A percentile compares a stretch with the other conserved stretches of the same genome.
phyloP scores from a whole-genome alignment of 2,329 filamentous ascomycete genomes.

The Mycosphaerella sp. region DNA sequence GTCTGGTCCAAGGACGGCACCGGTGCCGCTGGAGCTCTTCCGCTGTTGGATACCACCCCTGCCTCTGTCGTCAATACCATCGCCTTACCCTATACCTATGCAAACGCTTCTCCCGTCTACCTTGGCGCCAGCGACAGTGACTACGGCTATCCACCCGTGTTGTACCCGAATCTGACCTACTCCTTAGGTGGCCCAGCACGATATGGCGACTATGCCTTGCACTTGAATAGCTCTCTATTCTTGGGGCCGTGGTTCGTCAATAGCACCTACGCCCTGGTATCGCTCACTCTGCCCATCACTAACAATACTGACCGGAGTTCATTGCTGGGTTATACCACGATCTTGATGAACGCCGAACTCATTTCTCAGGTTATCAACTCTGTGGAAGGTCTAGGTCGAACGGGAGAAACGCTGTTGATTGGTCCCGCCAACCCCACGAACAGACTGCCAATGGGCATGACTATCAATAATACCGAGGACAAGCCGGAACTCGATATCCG shows the following conservation, averaged over 20 bases:
- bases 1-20: conserved; percentile 65
- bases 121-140: conserved; percentile 51
- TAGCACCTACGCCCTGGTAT: conserved; percentile 66
- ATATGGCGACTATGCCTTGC: conserved; percentile 16
- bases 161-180: conserved; percentile 78
- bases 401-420: conserved; percentile 64
- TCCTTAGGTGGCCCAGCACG: conserved; percentile 6
- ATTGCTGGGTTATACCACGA: conserved; percentile 76
- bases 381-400: conserved; percentile 62
- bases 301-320: conserved; percentile 56
- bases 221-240: conserved; percentile 52
- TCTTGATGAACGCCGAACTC: conserved; percentile 63
- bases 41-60: conserved; percentile 60
- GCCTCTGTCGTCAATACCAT: conserved; percentile 46
- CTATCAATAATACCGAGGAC: conserved; percentile 25
- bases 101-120: conserved; percentile 53
- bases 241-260: conserved; percentile 72
- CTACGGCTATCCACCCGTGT: conserved; percentile 61
- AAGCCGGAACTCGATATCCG: conserved; percentile 23
- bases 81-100: conserved; percentile 54
- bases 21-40: conserved; percentile 44
- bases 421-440: conserved; percentile 64
- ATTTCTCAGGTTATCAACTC: conserved; percentile 58
- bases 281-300: conserved; percentile 72
- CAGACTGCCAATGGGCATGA: conserved; percentile 35